A percentile compares a stretch with the other conserved stretches of the same genome.
Evolutionary conservation across 1,284 basidiomycete species (phyloP).

Genomic region (Coniferiporia sulphurascens): DNA sequence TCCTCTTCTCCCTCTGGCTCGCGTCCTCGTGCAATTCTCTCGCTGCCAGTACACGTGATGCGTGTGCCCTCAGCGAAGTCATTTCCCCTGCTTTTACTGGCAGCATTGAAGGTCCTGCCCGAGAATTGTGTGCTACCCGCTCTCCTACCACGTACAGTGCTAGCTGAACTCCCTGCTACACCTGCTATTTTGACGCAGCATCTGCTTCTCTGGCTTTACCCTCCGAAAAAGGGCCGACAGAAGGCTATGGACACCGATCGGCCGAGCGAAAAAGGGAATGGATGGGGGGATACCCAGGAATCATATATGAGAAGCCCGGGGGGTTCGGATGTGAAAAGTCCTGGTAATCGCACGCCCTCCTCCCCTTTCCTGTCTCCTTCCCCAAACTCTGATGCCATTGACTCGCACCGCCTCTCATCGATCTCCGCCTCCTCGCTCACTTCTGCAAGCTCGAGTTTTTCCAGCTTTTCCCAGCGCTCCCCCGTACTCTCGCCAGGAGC

Average conservation of each 20-base stretch:
- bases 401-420: slow-evolving; percentile 1
- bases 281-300: neutral
- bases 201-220: slow-evolving; percentile 11
- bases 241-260: neutral
- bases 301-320: neutral
- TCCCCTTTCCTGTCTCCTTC: neutral
- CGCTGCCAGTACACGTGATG: slow-evolving; percentile 27
- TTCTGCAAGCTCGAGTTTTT: slow-evolving; percentile 2
- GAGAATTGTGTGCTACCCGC: slow-evolving; percentile 22
- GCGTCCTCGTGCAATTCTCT: slow-evolving; percentile 21
- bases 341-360: neutral
- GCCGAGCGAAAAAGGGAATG: neutral
- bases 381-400: neutral
- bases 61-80: slow-evolving; percentile 28
- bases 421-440: slow-evolving; percentile 8
- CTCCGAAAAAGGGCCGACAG: neutral
- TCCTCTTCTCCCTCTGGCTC: slow-evolving; percentile 16
- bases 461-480: neutral
- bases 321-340: neutral
- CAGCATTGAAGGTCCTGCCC: slow-evolving; percentile 25
- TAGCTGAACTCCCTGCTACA: slow-evolving; percentile 15
- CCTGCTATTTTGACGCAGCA: slow-evolving; percentile 12
- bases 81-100: slow-evolving; percentile 30
- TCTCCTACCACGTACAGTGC: slow-evolving; percentile 12
- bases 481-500: neutral